phyloP scores from a whole-genome alignment of 2,329 filamentous ascomycete genomes.

The Colletotrichum camelliae region DNA sequence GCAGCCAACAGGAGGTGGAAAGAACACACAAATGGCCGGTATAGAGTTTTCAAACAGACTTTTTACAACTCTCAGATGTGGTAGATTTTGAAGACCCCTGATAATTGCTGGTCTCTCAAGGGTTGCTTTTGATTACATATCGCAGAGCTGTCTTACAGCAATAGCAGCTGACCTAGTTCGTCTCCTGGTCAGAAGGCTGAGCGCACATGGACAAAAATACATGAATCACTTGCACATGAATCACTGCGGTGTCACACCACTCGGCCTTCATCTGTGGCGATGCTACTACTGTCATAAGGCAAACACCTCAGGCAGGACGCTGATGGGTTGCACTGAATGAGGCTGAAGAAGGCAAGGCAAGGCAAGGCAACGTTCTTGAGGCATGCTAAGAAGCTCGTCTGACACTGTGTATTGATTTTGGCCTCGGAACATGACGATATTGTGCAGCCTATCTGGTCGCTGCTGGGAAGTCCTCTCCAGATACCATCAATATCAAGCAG shows the following conservation, averaged over 20 bases:
- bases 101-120: background rate
- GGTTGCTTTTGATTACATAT: background rate
- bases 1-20: background rate
- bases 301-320: background rate
- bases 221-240: background rate
- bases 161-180: background rate
- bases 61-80: background rate
- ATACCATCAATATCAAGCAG: background rate
- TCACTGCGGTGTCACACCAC: background rate
- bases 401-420: background rate
- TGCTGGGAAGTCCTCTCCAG: background rate
- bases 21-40: background rate
- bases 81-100: background rate
- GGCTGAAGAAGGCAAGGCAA: background rate
- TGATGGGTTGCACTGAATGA: background rate
- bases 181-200: background rate
- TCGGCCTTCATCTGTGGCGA: background rate
- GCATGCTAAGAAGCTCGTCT: background rate
- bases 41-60: background rate
- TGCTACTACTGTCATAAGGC: background rate
- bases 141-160: background rate
- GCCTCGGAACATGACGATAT: background rate
- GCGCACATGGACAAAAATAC: background rate
- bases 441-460: background rate
- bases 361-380: background rate